Conservation (phyloP, 1,139 yeast genomes). For the Arxiozyma heterogenica region DNA sequence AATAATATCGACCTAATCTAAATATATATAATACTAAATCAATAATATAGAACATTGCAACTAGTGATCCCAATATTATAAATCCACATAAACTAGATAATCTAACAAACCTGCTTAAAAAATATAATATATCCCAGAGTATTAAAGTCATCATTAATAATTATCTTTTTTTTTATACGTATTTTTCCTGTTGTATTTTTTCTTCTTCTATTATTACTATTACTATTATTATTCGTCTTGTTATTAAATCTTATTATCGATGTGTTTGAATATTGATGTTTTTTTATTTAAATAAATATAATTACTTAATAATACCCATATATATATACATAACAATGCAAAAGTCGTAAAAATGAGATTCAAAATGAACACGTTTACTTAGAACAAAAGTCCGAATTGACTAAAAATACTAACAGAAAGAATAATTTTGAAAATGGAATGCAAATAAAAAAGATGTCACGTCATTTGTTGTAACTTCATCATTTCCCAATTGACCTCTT, state of each 20-base stretch:
- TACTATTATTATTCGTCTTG: too few relatives aligned
- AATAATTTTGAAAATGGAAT: too few relatives aligned
- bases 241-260: too few relatives aligned
- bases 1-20: constrained; percentile 5
- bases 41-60: constrained; percentile 7
- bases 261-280: too few relatives aligned
- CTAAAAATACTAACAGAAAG: too few relatives aligned
- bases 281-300: too few relatives aligned
- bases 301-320: background rate
- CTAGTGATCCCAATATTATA: constrained; percentile 2
- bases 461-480: background rate
- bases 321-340: too few relatives aligned
- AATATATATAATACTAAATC: constrained; percentile 9
- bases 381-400: background rate
- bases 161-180: background rate
- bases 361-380: too few relatives aligned
- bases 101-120: background rate
- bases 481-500: background rate
- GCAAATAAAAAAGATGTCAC: too few relatives aligned
- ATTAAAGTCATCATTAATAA: background rate
- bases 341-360: too few relatives aligned
- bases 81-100: background rate
- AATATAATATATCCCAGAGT: background rate
- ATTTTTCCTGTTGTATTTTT: background rate
- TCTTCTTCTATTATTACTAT: background rate